Evolutionary conservation across 345 rosid genomes (phyloP).

Genomic region (Citrus unshiu): DNA sequence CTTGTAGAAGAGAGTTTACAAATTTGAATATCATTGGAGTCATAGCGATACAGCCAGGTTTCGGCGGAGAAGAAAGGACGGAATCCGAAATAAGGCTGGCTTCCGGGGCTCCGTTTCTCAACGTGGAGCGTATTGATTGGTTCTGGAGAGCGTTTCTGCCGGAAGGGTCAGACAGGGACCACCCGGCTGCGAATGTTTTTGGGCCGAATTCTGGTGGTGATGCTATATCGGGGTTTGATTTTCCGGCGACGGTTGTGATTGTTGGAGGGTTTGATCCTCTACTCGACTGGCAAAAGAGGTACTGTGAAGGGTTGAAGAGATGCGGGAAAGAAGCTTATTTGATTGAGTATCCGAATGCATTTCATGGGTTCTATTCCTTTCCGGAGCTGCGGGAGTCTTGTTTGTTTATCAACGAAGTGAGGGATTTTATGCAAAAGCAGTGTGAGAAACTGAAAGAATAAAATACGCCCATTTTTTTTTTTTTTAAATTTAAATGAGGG

Average conservation of each 20-base stretch:
- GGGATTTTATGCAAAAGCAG: constrained; percentile 17
- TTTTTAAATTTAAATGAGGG: too few species aligned
- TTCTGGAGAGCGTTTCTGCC: constrained; percentile 28
- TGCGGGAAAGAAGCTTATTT: constrained; percentile 28
- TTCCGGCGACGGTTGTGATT: constrained; percentile 18
- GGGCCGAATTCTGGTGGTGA: constrained; percentile 6
- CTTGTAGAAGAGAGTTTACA: constrained; percentile 5
- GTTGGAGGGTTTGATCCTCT: constrained; percentile 37
- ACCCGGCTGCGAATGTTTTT: constrained; percentile 9
- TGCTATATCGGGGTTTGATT: constrained; percentile 15
- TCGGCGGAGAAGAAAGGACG: constrained; percentile 36
- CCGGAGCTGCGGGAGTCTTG: constrained; percentile 24
- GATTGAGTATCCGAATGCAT: constrained; percentile 29
- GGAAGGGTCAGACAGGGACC: constrained; percentile 21
- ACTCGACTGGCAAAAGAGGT: constrained; percentile 40
- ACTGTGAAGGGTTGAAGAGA: constrained; percentile 26
- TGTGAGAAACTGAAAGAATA: background rate
- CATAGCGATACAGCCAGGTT: constrained; percentile 31
- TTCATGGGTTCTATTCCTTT: constrained; percentile 33
- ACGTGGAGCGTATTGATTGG: constrained; percentile 14
- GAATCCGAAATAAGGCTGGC: constrained; percentile 20
- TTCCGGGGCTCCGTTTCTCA: background rate
- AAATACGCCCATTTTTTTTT: too few species aligned
- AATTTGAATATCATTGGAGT: constrained; percentile 18
- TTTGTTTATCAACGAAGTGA: constrained; percentile 14